phyloP scores from a whole-genome alignment of 345 rosid species.

The Rhizophora mangle region DNA sequence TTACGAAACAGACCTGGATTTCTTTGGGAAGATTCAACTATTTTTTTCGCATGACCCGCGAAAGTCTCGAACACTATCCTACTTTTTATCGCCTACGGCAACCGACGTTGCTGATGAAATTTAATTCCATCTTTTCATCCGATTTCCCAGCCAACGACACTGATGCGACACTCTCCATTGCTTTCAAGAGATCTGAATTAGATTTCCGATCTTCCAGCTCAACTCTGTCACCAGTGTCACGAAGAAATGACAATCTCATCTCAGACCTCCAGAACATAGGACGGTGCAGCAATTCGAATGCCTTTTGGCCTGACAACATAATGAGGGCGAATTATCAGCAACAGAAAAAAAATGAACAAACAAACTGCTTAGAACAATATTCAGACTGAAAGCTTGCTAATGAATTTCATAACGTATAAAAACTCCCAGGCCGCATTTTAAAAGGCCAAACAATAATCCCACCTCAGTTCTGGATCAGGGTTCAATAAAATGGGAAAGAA shows the following conservation, averaged over 20 bases:
- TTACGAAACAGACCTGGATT: slow-evolving; percentile 58
- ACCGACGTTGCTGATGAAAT: slow-evolving; percentile 66
- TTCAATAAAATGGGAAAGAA: slow-evolving; percentile 54
- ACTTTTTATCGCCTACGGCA: slow-evolving; percentile 74
- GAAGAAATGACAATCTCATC: slow-evolving; percentile 71
- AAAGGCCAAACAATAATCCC: slow-evolving; percentile 10
- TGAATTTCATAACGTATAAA: background rate
- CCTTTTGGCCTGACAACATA: slow-evolving; percentile 60
- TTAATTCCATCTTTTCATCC: slow-evolving; percentile 73
- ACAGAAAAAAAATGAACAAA: background rate
- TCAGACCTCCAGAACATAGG: slow-evolving; percentile 87
- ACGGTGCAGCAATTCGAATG: slow-evolving; percentile 60
- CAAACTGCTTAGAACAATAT: background rate
- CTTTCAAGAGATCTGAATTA: slow-evolving; percentile 56
- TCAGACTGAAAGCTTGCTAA: too few species aligned
- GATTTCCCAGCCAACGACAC: slow-evolving; percentile 71
- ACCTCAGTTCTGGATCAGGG: slow-evolving; percentile 82
- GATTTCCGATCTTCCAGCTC: slow-evolving; percentile 76
- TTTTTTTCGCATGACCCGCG: slow-evolving; percentile 84
- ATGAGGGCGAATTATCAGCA: background rate
- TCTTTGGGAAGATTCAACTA: slow-evolving; percentile 72
- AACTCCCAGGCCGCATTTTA: background rate
- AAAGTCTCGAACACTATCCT: slow-evolving; percentile 68
- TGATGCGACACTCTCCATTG: slow-evolving; percentile 63
- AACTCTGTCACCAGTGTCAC: slow-evolving; percentile 76